Evolutionary conservation across 2,329 filamentous ascomycete genomes (phyloP).

Genomic region (Cyphellophora attinorum): DNA sequence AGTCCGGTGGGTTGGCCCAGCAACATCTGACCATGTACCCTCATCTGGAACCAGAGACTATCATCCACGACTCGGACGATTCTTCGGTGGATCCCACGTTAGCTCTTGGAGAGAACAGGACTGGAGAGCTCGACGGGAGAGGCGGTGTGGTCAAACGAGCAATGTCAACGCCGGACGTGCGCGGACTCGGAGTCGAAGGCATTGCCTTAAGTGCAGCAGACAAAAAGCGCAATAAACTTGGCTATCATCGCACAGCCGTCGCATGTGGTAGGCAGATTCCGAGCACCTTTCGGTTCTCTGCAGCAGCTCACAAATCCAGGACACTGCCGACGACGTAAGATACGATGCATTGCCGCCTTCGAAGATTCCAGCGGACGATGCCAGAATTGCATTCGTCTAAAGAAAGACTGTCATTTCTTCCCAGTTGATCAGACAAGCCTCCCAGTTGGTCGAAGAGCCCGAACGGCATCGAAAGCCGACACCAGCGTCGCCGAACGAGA

Average conservation of each 20-base stretch:
- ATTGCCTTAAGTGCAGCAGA: constrained; percentile 40
- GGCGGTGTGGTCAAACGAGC: not conserved
- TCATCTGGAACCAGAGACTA: not conserved
- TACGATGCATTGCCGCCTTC: constrained; percentile 71
- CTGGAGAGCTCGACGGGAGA: no score
- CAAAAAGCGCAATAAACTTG: constrained; percentile 79
- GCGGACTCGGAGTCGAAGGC: constrained; percentile 25
- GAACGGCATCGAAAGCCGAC: constrained; percentile 35
- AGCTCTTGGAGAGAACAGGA: no score
- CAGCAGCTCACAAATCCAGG: constrained; percentile 41
- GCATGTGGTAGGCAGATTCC: constrained; percentile 82
- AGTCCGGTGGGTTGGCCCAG: no score
- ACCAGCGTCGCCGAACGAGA: constrained; percentile 30
- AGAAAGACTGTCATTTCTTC: constrained; percentile 89
- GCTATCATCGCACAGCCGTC: constrained; percentile 89
- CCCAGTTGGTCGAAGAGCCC: constrained; percentile 38
- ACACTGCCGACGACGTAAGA: constrained; percentile 87
- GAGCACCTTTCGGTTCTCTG: no score
- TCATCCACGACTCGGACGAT: not conserved
- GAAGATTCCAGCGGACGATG: constrained; percentile 69
- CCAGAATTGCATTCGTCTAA: constrained; percentile 84
- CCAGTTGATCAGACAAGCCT: constrained; percentile 68
- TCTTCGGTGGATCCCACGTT: no score
- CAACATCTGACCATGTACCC: no score
- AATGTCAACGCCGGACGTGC: constrained; percentile 38